phyloP scores from a whole-genome alignment of 2,329 filamentous ascomycete species.

The Fusarium nanum region DNA sequence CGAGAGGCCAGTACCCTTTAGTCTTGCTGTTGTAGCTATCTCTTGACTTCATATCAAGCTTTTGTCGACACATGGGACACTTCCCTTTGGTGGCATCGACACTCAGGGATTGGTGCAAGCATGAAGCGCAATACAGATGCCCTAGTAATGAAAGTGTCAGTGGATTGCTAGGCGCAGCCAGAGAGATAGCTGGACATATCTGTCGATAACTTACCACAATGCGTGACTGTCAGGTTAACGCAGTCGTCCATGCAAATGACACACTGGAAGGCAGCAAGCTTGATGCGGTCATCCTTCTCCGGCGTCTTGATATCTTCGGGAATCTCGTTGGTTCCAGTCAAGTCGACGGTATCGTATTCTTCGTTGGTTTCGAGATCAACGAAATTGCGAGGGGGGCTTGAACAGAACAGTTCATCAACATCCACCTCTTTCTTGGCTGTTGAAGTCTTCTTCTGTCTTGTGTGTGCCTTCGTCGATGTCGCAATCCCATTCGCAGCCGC shows the following conservation, averaged over 20 bases:
- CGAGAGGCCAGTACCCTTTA: conserved; percentile 68
- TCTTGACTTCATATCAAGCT: conserved; percentile 62
- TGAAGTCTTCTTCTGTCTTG: conserved; percentile 20
- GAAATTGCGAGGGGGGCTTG: conserved; percentile 26
- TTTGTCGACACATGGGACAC: conserved; percentile 73
- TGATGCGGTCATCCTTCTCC: conserved; percentile 61
- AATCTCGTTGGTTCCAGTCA: conserved; percentile 57
- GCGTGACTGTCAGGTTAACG: conserved; percentile 69
- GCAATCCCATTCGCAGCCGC: conserved; percentile 19
- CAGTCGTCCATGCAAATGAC: conserved; percentile 75
- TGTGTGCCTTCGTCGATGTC: conserved; percentile 5
- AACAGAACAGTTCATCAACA: conserved; percentile 47
- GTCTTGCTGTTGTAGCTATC: conserved; percentile 57
- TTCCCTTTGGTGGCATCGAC: conserved; percentile 66
- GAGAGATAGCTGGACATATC: not conserved
- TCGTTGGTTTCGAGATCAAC: conserved; percentile 26
- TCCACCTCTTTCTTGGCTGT: conserved; percentile 31
- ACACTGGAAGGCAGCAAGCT: conserved; percentile 69
- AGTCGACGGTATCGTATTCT: conserved; percentile 51
- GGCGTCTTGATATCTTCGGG: conserved; percentile 58
- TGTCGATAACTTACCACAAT: conserved; percentile 68
- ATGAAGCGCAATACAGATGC: conserved; percentile 73
- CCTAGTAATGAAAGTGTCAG: conserved; percentile 56
- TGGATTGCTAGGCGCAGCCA: not conserved
- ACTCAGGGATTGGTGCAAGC: conserved; percentile 69